Conservation (phyloP, 139 green algal genomes). For the Zygnema circumcarinatum region DNA sequence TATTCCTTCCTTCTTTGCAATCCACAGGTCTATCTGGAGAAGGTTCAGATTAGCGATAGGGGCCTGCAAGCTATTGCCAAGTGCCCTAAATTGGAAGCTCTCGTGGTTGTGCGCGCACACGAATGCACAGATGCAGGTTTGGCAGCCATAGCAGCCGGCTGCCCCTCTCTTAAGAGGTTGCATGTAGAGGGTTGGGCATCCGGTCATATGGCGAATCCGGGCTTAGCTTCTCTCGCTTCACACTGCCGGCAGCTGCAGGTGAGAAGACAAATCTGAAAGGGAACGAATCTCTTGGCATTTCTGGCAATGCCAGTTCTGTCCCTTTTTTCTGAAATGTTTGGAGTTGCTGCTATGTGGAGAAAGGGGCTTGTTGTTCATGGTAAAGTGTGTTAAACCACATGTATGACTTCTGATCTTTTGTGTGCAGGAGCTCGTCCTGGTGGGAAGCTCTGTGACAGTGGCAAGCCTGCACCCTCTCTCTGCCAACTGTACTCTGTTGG, state of each 20-base stretch:
- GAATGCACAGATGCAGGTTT: constrained; percentile 48
- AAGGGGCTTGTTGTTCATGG: too few species aligned
- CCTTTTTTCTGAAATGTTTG: too few species aligned
- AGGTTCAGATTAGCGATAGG: constrained; percentile 30
- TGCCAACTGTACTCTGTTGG: constrained; percentile 14
- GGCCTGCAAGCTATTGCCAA: constrained; percentile 28
- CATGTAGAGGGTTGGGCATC: constrained; percentile 46
- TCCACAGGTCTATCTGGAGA: constrained; percentile 38
- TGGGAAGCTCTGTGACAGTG: constrained; percentile 28
- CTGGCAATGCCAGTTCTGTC: too few species aligned
- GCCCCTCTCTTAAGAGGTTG: constrained; percentile 8
- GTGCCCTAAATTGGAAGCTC: constrained; percentile 45
- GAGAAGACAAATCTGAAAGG: too few species aligned
- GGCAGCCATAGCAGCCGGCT: constrained; percentile 23
- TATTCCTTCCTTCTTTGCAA: not conserved
- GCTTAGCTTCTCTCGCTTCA: constrained; percentile 12
- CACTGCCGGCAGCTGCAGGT: constrained; percentile 38
- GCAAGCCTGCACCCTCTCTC: constrained; percentile 33
- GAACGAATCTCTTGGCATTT: too few species aligned
- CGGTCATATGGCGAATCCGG: constrained; percentile 16
- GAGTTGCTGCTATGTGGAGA: too few species aligned
- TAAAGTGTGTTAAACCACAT: too few species aligned
- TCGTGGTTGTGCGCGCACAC: constrained; percentile 8
- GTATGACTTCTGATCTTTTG: not conserved
- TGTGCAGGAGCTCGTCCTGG: constrained; percentile 42